Conservation (phyloP, 495 filamentous ascomycete genomes). For the Penicillium fimorum region DNA sequence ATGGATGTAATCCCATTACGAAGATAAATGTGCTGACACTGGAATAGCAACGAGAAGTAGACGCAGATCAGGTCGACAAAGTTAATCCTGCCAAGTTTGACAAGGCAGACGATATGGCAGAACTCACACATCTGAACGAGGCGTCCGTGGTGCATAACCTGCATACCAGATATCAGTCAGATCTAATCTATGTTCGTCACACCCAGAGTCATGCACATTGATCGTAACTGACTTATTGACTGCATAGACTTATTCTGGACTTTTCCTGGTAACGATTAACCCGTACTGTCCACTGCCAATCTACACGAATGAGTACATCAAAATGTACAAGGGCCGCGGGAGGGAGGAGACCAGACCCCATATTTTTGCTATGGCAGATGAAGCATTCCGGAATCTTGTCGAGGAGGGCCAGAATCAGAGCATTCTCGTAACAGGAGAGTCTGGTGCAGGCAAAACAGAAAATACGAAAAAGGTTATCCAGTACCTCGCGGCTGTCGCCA, state of each 20-base stretch:
- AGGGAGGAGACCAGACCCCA: slow-evolving; percentile 95
- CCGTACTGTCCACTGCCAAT: slow-evolving; percentile 94
- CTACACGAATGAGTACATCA: slow-evolving; percentile 94
- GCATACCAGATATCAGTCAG: slow-evolving; percentile 87
- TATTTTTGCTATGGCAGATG: slow-evolving; percentile 98
- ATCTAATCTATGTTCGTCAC: slow-evolving; percentile 82
- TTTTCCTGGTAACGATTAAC: slow-evolving; percentile 97
- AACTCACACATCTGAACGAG: slow-evolving; percentile 96
- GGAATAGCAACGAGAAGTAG: slow-evolving; percentile 77
- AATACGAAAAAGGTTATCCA: slow-evolving; percentile 99
- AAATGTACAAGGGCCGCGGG: slow-evolving; percentile 89
- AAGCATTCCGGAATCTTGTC: slow-evolving; percentile 92
- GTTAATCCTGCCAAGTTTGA: slow-evolving; percentile 99
- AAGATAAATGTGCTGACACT: not conserved
- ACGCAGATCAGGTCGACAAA: slow-evolving; percentile 86
- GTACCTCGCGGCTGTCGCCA: slow-evolving; percentile 92
- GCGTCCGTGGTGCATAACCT: slow-evolving; percentile 97
- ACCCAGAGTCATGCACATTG: not conserved
- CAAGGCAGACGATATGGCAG: slow-evolving; percentile 98
- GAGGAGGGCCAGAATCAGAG: slow-evolving; percentile 96
- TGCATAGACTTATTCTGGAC: slow-evolving; percentile 82
- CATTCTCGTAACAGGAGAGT: slow-evolving; percentile 97
- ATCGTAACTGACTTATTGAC: slow-evolving; percentile 10
- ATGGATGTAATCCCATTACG: slow-evolving; percentile 28
- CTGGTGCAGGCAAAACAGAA: slow-evolving; percentile 97